Evolutionary conservation across 176 grass and related monocot genomes (phyloP), one percentile per base, ranked within the genome.

Genomic region (Zoysia japonica): DNA sequence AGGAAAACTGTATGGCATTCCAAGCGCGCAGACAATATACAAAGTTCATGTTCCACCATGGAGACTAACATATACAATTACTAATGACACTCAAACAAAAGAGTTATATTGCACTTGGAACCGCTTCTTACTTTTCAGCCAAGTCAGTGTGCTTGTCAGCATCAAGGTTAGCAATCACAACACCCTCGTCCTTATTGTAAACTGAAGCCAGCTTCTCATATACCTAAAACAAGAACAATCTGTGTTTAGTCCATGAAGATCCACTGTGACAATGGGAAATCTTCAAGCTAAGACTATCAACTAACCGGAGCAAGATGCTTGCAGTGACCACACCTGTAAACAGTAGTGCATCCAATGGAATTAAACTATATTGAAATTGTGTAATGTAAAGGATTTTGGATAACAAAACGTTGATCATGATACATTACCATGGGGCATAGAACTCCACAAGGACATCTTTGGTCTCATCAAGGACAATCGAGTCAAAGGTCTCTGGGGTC

Each of bases 391-490:
- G 1, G 36, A 43, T 61, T 68, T 37, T 49, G 53, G 7, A 81
- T 11, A 11, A 78, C n/a, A 61, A 11, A 44, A 67, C 68, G 1
- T 46, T 40, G 46, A 79, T 39, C 17, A 67, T 13, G 4, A 83
- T 13, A 85, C 84, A 90, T 54, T 91, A 95, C 96, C 96, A 99
- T 72, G 96, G 96, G 63, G 96, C 96, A 88, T 99, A 99, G 73
- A 99, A 99, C 82, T 99, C 96, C 65, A 99, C 96, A 86, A 99
- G 92, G 11, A 99, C 96, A 91, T 99, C 92, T 83, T 95, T 99
- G 47, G 90, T 91, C 84, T 88, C 86, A 84, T 99, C 96, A 84
- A 99, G 96, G 20, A 95, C 96, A 89, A 93, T 59, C 5, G 89
- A 87, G 51, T 99, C 78, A 28, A 95, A 99, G 65, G 56, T 93